Evolutionary conservation across 768 basidiomycete genomes (phyloP), one percentile per base, ranked within the genome.

Genomic region (Leccinum rimulosum): DNA sequence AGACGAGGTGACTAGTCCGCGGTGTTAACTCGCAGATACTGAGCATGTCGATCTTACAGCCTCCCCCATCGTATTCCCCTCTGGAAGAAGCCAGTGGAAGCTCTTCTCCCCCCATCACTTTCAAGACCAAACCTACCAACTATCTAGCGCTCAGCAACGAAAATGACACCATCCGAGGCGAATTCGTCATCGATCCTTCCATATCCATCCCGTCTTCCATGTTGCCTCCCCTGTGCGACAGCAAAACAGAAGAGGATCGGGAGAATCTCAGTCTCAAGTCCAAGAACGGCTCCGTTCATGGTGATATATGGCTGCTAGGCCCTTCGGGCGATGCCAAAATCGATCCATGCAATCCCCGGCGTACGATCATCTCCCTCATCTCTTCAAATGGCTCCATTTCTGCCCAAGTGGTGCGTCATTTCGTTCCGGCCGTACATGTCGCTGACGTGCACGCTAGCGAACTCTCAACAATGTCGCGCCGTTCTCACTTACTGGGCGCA

Each of bases 181-280:
- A 70, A 52, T 83, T 80, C 70, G 65, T 78, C 35, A 68, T 83
- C 43, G 77, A 83, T 57, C 77, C 82, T 1, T 59, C 68, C 19
- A 66, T 82, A 22, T 31, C 53, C 11, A 73, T 83, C 49, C 81
- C 82, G 0, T 4, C 64, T 0, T 57, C 72, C 17, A 54, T 80
- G 38, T 68, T 83, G 7, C 75, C 79, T 3, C 76, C 80, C 25
- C 63, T 83, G 0, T 45, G 53, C 5, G 54, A 56, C 0, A 72
- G 66, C 22, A 74, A 79, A 60, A 73, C 75, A 0, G 79, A 79
- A 55, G 67, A 60, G 2, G 71, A 74, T 1, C 70, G 82, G 38
- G 76, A 69, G 30, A 80, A 81, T 58, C 57, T 83, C 1, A 66
- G 54, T 8, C 61, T 81, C 9, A 61, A 59, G 22, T 73, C 78